These are phyloP conservation scores for Penicillium decumbens DNA, from an alignment of 2,329 filamentous ascomycete species.

Conservation along the genomic window DNA sequence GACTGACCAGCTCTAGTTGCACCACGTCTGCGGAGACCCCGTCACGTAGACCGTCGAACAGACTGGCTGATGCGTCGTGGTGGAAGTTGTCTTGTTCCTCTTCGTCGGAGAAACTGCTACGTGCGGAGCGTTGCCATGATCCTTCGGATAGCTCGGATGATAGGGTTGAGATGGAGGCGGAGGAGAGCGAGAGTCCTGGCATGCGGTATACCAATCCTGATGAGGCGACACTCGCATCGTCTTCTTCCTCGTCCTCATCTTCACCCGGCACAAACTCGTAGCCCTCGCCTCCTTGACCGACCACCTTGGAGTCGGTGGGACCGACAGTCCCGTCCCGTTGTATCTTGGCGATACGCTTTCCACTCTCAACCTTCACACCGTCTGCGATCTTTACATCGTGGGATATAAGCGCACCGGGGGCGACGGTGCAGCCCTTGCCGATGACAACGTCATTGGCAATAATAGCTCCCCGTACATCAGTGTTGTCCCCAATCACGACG, in stretches of 20 bases:
- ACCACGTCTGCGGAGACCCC: conserved; percentile 74
- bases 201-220: conserved; percentile 50
- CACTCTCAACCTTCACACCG: conserved; percentile 44
- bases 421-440: conserved; percentile 65
- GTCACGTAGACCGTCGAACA: conserved; percentile 77
- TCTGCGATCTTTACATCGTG: conserved; percentile 70
- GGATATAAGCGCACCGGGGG: conserved; percentile 71
- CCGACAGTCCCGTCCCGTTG: conserved; percentile 43
- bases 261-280: conserved; percentile 63
- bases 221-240: conserved; percentile 58
- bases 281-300: conserved; percentile 57
- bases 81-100: conserved; percentile 66
- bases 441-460: conserved; percentile 68
- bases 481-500: conserved; percentile 68
- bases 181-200: conserved; percentile 43
- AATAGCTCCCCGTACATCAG: conserved; percentile 66
- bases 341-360: conserved; percentile 43
- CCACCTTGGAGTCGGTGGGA: conserved; percentile 49
- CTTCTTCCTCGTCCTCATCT: conserved; percentile 62
- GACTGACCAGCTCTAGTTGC: conserved; percentile 85
- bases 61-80: conserved; percentile 75
- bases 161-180: conserved; percentile 60
- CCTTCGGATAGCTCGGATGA: conserved; percentile 54
- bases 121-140: conserved; percentile 65
- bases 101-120: conserved; percentile 65